These are phyloP conservation scores for Pestalotiopsis sp. DNA, from an alignment of 2,329 filamentous ascomycete genomes.

Conservation along the genomic window DNA sequence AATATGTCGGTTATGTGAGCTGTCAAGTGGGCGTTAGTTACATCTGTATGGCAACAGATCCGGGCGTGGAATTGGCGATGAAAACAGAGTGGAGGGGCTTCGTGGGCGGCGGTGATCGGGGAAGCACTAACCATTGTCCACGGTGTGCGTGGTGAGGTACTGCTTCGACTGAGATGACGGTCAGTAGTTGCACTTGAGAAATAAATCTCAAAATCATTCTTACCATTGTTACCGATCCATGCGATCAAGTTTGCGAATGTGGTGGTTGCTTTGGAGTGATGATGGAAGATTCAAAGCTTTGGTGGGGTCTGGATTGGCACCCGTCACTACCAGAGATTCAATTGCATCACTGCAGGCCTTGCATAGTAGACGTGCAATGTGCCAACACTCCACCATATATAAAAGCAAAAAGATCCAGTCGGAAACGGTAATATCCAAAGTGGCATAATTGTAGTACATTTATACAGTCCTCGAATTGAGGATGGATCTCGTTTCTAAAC, in stretches of 20 bases:
- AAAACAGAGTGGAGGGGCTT: conserved; percentile 8
- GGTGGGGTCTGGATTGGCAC: conserved; percentile 21
- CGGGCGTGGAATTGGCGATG: conserved; percentile 5
- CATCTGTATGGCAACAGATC: neutral
- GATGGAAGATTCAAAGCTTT: conserved; percentile 23
- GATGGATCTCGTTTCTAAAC: conserved; percentile 7
- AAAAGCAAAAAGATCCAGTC: neutral
- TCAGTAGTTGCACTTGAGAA: neutral
- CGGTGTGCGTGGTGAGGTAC: conserved; percentile 90
- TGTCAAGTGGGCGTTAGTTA: conserved; percentile 31
- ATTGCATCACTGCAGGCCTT: conserved; percentile 11
- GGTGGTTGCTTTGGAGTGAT: conserved; percentile 19
- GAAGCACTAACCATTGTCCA: conserved; percentile 71
- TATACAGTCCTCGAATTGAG: conserved; percentile 3
- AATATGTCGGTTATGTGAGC: conserved; percentile 86
- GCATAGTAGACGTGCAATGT: neutral
- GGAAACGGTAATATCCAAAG: neutral
- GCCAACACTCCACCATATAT: neutral
- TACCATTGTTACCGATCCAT: conserved; percentile 44
- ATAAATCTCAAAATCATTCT: conserved; percentile 10
- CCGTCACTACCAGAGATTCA: neutral
- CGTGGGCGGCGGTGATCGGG: conserved; percentile 27
- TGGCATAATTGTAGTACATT: conserved; percentile 9
- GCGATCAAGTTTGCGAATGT: conserved; percentile 18
- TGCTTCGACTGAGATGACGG: conserved; percentile 79